A percentile compares a stretch with the other conserved stretches of the same genome.
phyloP scores from a whole-genome alignment of 176 grass and related monocot genomes.

The Cenchrus americanus region DNA sequence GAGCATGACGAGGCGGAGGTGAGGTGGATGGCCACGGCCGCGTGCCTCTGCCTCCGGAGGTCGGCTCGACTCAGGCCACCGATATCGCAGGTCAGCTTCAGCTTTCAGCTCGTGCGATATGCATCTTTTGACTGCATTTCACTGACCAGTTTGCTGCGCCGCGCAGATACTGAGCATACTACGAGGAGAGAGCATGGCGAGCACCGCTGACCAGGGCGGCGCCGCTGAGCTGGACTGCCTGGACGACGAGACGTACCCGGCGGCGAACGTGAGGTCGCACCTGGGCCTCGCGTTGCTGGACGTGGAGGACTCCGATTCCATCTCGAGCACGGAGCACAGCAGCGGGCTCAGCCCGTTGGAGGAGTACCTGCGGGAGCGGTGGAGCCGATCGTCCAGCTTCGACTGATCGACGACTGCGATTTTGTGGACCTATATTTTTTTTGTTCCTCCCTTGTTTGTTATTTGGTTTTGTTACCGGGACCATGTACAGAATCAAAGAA shows the following conservation, averaged over 20 bases:
- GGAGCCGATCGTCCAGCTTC: slow-evolving; percentile 93
- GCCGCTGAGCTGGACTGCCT: slow-evolving; percentile 50
- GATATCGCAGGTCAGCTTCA: slow-evolving; percentile 61
- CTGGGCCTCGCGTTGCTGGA: slow-evolving; percentile 74
- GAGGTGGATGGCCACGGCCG: slow-evolving; percentile 63
- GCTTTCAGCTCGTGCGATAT: background rate
- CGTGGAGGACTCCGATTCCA: slow-evolving; percentile 76
- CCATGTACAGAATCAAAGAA: slow-evolving; percentile 40
- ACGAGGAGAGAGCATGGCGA: slow-evolving; percentile 47
- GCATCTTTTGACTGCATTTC: background rate
- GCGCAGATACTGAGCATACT: slow-evolving; percentile 67
- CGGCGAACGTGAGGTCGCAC: slow-evolving; percentile 70
- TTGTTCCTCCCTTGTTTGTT: background rate
- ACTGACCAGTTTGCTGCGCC: background rate
- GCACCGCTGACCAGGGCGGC: slow-evolving; percentile 23
- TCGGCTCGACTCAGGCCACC: slow-evolving; percentile 71
- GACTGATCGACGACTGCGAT: slow-evolving; percentile 47
- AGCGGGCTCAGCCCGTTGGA: slow-evolving; percentile 69
- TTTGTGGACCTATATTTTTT: background rate
- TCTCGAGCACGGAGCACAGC: slow-evolving; percentile 73
- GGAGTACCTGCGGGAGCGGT: slow-evolving; percentile 79
- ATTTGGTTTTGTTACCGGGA: slow-evolving; percentile 6
- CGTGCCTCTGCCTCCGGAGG: slow-evolving; percentile 79
- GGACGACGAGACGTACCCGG: slow-evolving; percentile 84
- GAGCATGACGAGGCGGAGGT: slow-evolving; percentile 64